Percentiles rank a stretch among this genome's conserved stretches.
Conservation (phyloP, 2,329 filamentous ascomycete species). For the Colletotrichum falcatum region DNA sequence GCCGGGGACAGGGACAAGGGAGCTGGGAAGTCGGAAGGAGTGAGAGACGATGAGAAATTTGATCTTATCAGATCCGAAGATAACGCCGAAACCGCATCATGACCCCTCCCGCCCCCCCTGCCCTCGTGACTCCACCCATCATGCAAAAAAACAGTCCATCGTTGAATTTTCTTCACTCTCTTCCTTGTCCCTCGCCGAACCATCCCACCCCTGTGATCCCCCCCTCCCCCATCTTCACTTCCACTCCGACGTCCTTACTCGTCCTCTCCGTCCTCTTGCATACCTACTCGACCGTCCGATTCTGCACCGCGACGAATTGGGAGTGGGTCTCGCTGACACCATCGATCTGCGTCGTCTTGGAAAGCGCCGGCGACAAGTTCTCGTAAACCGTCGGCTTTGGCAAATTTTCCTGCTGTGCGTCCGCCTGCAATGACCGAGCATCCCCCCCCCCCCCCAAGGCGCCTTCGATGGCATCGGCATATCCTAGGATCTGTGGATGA, state of each 20-base stretch:
- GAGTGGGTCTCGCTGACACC: slow-evolving; percentile 28
- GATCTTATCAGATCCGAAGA: slow-evolving; percentile 68
- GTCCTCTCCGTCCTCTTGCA: slow-evolving; percentile 10
- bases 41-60: slow-evolving; percentile 35
- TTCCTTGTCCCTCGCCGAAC: not conserved
- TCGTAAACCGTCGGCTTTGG: slow-evolving; percentile 36
- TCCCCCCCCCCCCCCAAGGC: not conserved
- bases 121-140: slow-evolving; percentile 17
- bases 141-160: slow-evolving; percentile 22
- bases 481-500: not conserved
- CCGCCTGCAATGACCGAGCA: slow-evolving; percentile 3
- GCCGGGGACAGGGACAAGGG: not conserved
- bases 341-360: slow-evolving; percentile 29
- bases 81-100: slow-evolving; percentile 51
- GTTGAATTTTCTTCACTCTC: slow-evolving; percentile 12
- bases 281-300: slow-evolving; percentile 16
- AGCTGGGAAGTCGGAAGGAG: slow-evolving; percentile 2
- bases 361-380: slow-evolving; percentile 24
- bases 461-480: slow-evolving; percentile 8
- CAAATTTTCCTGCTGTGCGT: not conserved
- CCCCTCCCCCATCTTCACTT: slow-evolving; percentile 8
- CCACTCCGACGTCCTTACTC: slow-evolving; percentile 8
- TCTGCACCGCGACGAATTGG: slow-evolving; percentile 23
- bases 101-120: slow-evolving; percentile 11
- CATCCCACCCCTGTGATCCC: not conserved